A percentile compares a stretch with the other conserved stretches of the same genome.
Evolutionary conservation across 805 yeast genomes (phyloP).

Genomic region (Lipomyces sp.): DNA sequence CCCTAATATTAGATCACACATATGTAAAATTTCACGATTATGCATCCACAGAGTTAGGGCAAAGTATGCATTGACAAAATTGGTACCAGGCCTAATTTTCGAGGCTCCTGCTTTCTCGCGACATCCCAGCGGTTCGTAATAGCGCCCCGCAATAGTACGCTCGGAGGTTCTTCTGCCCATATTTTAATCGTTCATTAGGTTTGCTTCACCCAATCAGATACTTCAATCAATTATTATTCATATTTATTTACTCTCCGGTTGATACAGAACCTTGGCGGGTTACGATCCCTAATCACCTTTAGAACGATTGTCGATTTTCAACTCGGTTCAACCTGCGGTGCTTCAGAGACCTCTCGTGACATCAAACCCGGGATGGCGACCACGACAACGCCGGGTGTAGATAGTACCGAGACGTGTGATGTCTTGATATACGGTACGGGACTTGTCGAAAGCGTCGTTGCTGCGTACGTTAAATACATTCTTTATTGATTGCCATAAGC

Average conservation of each 20-base stretch:
- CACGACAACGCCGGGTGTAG: conserved; percentile 9
- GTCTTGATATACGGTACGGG: conserved; percentile 94
- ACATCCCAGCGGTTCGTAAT: not conserved
- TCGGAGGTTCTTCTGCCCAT: not conserved
- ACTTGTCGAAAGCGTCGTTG: conserved; percentile 80
- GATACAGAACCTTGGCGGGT: not conserved
- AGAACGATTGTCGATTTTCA: not conserved
- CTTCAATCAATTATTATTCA: not conserved
- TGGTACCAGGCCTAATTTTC: no score
- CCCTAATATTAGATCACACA: not conserved
- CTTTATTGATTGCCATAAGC: not conserved
- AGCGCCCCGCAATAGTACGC: not conserved
- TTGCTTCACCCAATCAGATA: not conserved
- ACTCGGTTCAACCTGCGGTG: no score
- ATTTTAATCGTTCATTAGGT: not conserved
- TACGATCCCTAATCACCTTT: not conserved
- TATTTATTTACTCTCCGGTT: not conserved
- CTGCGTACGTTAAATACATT: conserved; percentile 56
- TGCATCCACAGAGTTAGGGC: not conserved
- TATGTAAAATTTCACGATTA: not conserved
- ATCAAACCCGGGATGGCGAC: not conserved
- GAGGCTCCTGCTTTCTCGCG: not conserved
- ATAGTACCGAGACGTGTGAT: conserved; percentile 70
- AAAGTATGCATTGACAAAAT: not conserved
- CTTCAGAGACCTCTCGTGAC: no score